Evolutionary conservation across 768 basidiomycete species (phyloP).

Genomic region (Tulasnella sp.): DNA sequence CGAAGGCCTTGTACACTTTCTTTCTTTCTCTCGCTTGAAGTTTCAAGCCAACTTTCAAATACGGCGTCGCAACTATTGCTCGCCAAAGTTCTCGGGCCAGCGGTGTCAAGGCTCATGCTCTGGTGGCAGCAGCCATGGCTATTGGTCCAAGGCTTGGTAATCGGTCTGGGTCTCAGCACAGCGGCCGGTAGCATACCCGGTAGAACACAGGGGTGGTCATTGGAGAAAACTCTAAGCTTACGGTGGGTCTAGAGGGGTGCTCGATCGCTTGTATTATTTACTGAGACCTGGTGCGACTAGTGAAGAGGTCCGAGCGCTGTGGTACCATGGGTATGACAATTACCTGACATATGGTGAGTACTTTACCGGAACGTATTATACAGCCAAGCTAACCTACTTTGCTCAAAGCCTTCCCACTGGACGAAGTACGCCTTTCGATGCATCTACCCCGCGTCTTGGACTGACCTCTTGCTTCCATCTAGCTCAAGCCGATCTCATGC

Average conservation of each 20-base stretch:
- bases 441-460: conserved; percentile 23
- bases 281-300: conserved; percentile 39
- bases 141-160: neutral
- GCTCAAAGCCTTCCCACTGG: conserved; percentile 69
- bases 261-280: neutral
- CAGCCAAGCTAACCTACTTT: conserved; percentile 33
- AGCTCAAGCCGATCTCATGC: conserved; percentile 90
- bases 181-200: neutral
- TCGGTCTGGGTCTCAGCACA: neutral
- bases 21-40: neutral
- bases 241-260: neutral
- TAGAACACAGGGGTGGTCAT: neutral
- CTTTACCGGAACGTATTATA: neutral
- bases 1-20: neutral
- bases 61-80: neutral
- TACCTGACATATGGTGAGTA: conserved; percentile 78
- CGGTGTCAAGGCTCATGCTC: neutral
- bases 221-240: neutral
- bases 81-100: neutral
- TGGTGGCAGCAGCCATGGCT: conserved; percentile 11
- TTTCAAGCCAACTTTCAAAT: neutral
- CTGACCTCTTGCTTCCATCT: conserved; percentile 13
- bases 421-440: conserved; percentile 54
- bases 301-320: conserved; percentile 67
- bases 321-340: conserved; percentile 85